Base-by-base conservation (phyloP, 2,329 filamentous ascomycete species). In the Trichophyton rubrum region DNA sequence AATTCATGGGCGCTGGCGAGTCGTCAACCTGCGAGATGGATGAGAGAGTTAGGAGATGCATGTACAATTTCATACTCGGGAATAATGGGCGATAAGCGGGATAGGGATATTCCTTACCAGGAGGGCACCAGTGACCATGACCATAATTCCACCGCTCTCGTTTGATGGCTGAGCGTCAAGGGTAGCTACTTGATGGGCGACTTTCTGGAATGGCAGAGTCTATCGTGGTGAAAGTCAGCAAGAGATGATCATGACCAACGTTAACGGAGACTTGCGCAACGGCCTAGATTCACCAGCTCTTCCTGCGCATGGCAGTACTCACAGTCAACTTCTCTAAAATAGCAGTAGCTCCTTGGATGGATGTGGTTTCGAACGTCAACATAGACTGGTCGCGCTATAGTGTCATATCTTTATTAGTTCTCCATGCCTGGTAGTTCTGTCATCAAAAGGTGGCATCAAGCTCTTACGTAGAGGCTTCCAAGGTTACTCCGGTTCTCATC, bases 291-390 rank as follows among this genome's bases (percentile, higher is more conserved):
- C 59, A 27, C 8, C 33, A 40, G 17, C 13, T 53, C 2, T 13
- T 33, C 27, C 11, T 20, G 33, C 35, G 8, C 6, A 3, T 56
- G 13, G 24, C 22, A 59, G 22, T 51, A 74, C 84, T 68, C 79
- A 97, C 92, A 63, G 75, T 73, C 64, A 97, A 83, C 82, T 96
- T 96, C 74, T 89, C 85, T 60, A 86, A 77, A 68, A 99, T 96
- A 35, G 72, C 72, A 24, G 67, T 71, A 40, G 78, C 76, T 64
- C 92, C 91, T 69, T 84, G 79, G 62, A 83, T 75, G 13, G 86
- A 84, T 51, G 78, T 68, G 55, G 81, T 85, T 82, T 97, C 90
- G 71, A 96, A 97, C 58, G 92, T 96, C 76, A 97, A 81, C 88
- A 96, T 95, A 56, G 93, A 97, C 63, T 86, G 75, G 3, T 87